A percentile compares a stretch with the other conserved stretches of the same genome.
phyloP scores from a whole-genome alignment of 345 rosid species.

The Triadica sebifera region DNA sequence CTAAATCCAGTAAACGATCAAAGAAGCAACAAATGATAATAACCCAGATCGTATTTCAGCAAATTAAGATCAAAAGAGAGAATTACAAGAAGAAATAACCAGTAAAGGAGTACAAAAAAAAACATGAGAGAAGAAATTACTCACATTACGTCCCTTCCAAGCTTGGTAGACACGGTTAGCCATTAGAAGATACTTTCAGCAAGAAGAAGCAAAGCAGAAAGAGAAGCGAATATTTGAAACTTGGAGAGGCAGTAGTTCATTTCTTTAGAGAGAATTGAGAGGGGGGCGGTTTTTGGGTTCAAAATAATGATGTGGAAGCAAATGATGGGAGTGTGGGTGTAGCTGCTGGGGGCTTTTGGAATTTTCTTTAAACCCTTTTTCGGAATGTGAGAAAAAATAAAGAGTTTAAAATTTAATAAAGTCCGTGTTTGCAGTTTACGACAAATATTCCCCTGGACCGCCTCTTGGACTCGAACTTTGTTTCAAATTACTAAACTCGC shows the following conservation, averaged over 20 bases:
- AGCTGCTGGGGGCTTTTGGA: conserved; percentile 18
- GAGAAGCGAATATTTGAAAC: conserved; percentile 38
- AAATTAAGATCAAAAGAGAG: background rate
- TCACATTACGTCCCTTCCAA: conserved; percentile 56
- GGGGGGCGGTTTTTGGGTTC: conserved; percentile 33
- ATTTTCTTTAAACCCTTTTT: conserved; percentile 23
- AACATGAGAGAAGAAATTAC: conserved; percentile 9
- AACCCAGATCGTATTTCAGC: conserved; percentile 21
- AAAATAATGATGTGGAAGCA: conserved; percentile 37
- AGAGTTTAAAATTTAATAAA: background rate
- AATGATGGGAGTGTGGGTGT: conserved; percentile 27
- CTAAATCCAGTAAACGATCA: background rate
- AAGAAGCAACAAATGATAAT: background rate
- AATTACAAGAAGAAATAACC: background rate
- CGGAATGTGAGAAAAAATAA: conserved; percentile 8
- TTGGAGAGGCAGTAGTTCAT: conserved; percentile 26
- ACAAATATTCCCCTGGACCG: background rate
- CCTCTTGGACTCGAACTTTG: background rate
- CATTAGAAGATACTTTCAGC: conserved; percentile 30
- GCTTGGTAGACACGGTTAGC: conserved; percentile 45
- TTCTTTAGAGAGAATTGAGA: conserved; percentile 19
- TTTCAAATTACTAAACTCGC: background rate
- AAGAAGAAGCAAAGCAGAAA: conserved; percentile 13
- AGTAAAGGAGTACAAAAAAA: background rate
- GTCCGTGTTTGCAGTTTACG: background rate